phyloP scores from a whole-genome alignment of 441 rosid genomes.

The Eutrema salsugineum region DNA sequence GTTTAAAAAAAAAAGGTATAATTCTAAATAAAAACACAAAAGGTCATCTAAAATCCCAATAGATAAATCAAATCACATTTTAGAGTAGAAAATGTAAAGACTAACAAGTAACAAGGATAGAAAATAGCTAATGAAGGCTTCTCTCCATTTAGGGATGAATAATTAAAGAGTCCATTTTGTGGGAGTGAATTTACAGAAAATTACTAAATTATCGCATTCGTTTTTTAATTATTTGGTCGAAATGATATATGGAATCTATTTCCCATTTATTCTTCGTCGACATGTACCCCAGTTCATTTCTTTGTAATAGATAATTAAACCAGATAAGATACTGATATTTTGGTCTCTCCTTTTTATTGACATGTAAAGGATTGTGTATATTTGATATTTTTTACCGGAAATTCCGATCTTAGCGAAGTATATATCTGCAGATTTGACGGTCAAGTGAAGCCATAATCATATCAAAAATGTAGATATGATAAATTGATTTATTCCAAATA shows the following conservation, averaged over 20 bases:
- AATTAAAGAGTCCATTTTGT: not conserved
- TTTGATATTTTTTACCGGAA: not conserved
- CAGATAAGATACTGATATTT: not conserved
- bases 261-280: not conserved
- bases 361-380: not conserved
- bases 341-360: not conserved
- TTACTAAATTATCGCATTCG: not conserved
- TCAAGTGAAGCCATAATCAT: conserved; percentile 11
- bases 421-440: not conserved
- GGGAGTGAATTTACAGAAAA: not conserved
- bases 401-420: conserved; percentile 7
- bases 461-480: conserved; percentile 8
- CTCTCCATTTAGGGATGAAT: not conserved
- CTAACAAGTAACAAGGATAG: not conserved
- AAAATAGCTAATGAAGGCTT: not conserved
- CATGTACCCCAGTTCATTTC: not conserved
- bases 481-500: conserved; percentile 10
- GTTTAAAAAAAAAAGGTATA: not conserved
- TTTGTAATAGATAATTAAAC: not conserved
- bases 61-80: not conserved
- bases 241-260: conserved; percentile 19
- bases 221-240: too few relatives aligned
- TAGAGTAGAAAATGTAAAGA: not conserved
- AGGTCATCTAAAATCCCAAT: not conserved
- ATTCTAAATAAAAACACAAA: not conserved